These are phyloP conservation scores for Leptographium galeiforme DNA, from an alignment of 2,329 filamentous ascomycete genomes.

Conservation along the genomic window DNA sequence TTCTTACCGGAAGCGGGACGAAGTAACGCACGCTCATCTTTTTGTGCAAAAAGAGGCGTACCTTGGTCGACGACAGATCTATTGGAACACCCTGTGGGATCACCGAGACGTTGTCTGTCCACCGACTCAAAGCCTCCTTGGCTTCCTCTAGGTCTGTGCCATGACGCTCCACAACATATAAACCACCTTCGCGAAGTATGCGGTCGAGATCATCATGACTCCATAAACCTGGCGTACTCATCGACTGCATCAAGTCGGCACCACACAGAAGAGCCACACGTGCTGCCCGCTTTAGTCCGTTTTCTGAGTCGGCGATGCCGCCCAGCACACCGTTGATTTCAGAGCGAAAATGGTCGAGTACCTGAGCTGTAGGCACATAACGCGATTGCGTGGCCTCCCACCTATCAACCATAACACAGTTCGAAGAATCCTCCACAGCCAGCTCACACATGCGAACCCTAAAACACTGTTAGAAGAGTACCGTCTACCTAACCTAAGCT, in stretches of 20 bases:
- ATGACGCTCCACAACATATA: conserved; percentile 75
- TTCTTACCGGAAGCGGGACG: conserved; percentile 11
- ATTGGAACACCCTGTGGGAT: conserved; percentile 83
- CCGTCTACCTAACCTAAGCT: too few species aligned
- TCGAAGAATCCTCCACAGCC: conserved; percentile 59
- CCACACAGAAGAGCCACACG: conserved; percentile 70
- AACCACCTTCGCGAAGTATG: conserved; percentile 71
- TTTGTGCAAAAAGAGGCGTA: conserved; percentile 64
- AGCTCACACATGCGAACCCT: conserved; percentile 76
- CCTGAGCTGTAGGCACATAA: conserved; percentile 79
- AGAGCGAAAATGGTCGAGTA: conserved; percentile 81
- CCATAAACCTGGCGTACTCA: conserved; percentile 67
- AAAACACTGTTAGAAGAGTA: conserved; percentile 25
- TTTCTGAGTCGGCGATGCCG: conserved; percentile 57
- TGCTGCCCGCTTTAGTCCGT: conserved; percentile 41
- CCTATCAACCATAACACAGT: conserved; percentile 76
- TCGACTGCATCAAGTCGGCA: conserved; percentile 65
- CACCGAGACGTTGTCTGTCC: conserved; percentile 75
- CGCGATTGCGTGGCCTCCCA: conserved; percentile 38
- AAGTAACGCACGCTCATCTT: conserved; percentile 72
- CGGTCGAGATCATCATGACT: conserved; percentile 72
- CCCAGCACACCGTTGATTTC: conserved; percentile 72
- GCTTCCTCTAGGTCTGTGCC: conserved; percentile 80
- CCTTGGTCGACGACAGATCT: conserved; percentile 68
- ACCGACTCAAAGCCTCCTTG: conserved; percentile 65